phyloP scores from a whole-genome alignment of 2,329 filamentous ascomycete species.

The Nigrospora osmanthi region DNA sequence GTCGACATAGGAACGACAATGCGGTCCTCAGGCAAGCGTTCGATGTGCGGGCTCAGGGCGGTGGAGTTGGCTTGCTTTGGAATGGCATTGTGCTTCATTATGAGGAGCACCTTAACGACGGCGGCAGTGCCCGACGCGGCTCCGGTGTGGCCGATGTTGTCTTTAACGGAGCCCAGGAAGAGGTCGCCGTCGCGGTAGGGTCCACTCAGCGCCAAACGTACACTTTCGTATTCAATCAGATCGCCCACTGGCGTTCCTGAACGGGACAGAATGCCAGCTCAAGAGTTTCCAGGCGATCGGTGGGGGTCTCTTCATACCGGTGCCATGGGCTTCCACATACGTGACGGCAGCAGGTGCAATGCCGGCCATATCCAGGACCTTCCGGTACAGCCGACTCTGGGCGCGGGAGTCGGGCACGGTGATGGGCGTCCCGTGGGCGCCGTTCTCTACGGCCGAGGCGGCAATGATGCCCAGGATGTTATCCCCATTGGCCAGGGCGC shows the following conservation, averaged over 20 bases:
- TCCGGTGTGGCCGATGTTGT: conserved; percentile 15
- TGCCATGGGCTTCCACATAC: conserved; percentile 34
- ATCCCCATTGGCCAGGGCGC: conserved; percentile 43
- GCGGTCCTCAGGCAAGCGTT: background rate
- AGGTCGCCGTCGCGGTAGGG: conserved; percentile 10
- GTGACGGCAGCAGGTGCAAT: conserved; percentile 15
- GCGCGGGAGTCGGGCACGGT: conserved; percentile 18
- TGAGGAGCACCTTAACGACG: conserved; percentile 15
- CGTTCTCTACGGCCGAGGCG: conserved; percentile 25
- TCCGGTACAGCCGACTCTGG: conserved; percentile 23
- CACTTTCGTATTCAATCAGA: background rate
- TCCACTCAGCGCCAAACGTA: background rate
- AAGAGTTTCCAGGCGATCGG: conserved; percentile 14
- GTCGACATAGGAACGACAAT: too few relatives aligned
- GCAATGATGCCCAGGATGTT: conserved; percentile 35
- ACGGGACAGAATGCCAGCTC: too few relatives aligned
- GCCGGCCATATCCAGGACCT: conserved; percentile 23
- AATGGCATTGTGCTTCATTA: conserved; percentile 13
- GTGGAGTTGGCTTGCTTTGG: conserved; percentile 13
- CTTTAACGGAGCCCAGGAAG: conserved; percentile 18
- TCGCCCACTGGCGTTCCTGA: background rate
- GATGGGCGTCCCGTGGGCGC: conserved; percentile 12
- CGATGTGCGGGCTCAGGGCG: conserved; percentile 17
- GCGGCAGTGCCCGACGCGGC: conserved; percentile 17
- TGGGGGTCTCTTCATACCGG: conserved; percentile 22